Evolutionary conservation across 1,139 yeast species (phyloP), one percentile per base, ranked within the genome.

Genomic region (Saccharomyces hybrid): DNA sequence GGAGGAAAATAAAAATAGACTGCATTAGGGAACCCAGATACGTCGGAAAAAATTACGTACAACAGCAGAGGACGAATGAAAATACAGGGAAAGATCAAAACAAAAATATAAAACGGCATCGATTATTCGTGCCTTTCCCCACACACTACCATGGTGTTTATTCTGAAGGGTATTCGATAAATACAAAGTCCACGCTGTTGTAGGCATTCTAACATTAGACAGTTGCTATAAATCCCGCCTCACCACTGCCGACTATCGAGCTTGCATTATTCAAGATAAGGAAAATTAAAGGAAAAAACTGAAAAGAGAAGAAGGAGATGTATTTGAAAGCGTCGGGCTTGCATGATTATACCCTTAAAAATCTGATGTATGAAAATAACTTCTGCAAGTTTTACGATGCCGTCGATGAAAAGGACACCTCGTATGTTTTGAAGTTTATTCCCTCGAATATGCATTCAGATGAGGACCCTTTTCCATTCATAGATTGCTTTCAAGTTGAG

Each of bases 331-430:
- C 11, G 4, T 38, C 8, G 6, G 44, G 44, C 3, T 16, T 16
- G 25, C 44, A 53, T 16, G 57, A 54, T 8, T 55, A 55, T 19
- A 46, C 47, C 3, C 47, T 55, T 4, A 54, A 54, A 26, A 55
- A 55, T 44, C 19, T 46, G 5, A 53, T 57, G 14, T 57, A 55
- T 26, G 46, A 50, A 25, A 55, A 50, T 8, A 14, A 49, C 16
- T 32, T 41, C n/a, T 55, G 49, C 32, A 47, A 50, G 14, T 16
- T 54, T 4, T 57, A 47, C 46, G 58, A 55, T 38, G 58, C 58
- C 2, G 28, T 54, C 2, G 55, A 55, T 47, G 28, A 25, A 8
- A 31, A 42, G 1, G 49, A 51, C 11, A 52, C 52, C 11, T 52
- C 57, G 4, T 52, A 52, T 44, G 57, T 57, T 2, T 27, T 57